Evolutionary conservation across 1,284 basidiomycete species (phyloP).

Genomic region (Puccinia novopanici): DNA sequence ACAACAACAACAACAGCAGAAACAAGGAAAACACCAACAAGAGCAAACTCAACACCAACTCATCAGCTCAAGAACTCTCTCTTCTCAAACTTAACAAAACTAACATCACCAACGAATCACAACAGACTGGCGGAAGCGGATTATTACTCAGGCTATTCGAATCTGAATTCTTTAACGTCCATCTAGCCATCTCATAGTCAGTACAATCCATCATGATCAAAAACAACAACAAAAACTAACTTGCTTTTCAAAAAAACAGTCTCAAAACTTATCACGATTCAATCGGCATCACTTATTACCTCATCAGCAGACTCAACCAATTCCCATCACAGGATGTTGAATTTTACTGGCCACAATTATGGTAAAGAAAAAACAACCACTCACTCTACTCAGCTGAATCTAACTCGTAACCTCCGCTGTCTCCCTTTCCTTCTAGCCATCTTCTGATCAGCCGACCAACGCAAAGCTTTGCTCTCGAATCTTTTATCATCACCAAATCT

Average conservation of each 20-base stretch:
- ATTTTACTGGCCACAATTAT: conserved; percentile 95
- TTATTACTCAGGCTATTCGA: conserved; percentile 56
- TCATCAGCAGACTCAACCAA: conserved; percentile 76
- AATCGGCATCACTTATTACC: conserved; percentile 93
- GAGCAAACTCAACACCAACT: conserved; percentile 15
- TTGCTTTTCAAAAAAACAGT: conserved; percentile 30
- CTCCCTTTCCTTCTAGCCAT: conserved; percentile 64
- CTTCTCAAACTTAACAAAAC: conserved; percentile 2
- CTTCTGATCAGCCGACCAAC: conserved; percentile 86
- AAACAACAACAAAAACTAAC: neutral
- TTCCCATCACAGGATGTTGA: conserved; percentile 78
- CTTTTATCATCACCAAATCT: conserved; percentile 81
- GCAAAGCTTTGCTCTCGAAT: conserved; percentile 83
- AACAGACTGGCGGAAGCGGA: conserved; percentile 38
- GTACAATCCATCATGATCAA: conserved; percentile 29
- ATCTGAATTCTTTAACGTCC: conserved; percentile 57
- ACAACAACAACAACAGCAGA: conserved; percentile 12
- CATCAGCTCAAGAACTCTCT: conserved; percentile 7
- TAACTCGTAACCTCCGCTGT: neutral
- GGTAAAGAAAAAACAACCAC: conserved; percentile 63
- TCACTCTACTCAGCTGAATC: neutral
- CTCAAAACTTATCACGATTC: conserved; percentile 84
- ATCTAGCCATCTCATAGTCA: conserved; percentile 57
- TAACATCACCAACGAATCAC: neutral
- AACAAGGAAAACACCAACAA: neutral